Evolutionary conservation across 139 green algal genomes (phyloP).

Genomic region (Tetraselmis striata): DNA sequence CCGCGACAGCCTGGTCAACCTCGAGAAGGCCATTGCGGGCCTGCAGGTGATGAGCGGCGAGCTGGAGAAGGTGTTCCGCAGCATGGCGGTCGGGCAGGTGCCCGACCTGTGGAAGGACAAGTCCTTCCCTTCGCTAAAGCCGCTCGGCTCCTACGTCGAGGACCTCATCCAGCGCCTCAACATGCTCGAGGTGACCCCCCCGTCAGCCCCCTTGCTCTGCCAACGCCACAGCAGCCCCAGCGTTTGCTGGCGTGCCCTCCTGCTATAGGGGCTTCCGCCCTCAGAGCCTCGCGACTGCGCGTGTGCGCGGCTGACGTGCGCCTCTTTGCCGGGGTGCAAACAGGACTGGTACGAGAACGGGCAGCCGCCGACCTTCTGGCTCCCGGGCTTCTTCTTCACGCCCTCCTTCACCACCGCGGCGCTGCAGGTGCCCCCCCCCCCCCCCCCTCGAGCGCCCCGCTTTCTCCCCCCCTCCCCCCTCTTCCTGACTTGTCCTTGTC

Average conservation of each 20-base stretch:
- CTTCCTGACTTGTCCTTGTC: constrained; percentile 17
- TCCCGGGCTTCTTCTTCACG: constrained; percentile 83
- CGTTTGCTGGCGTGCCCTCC: too few species aligned
- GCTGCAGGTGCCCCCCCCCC: constrained; percentile 24
- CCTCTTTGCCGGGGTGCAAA: too few species aligned
- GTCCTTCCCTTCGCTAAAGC: constrained; percentile 72
- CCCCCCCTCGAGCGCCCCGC: too few species aligned
- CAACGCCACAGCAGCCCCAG: too few species aligned
- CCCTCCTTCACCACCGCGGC: constrained; percentile 33
- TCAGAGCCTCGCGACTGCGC: too few species aligned
- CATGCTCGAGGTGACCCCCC: constrained; percentile 15
- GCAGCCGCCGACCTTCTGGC: constrained; percentile 61
- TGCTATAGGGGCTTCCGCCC: too few species aligned
- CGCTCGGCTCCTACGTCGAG: constrained; percentile 62
- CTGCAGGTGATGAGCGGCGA: constrained; percentile 71
- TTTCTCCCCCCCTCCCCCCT: too few species aligned
- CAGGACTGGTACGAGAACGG: constrained; percentile 60
- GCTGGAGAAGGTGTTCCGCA: constrained; percentile 58
- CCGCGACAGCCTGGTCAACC: constrained; percentile 44
- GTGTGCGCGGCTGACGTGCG: too few species aligned
- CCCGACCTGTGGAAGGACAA: constrained; percentile 62
- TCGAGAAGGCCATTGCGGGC: constrained; percentile 70
- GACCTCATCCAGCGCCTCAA: constrained; percentile 42
- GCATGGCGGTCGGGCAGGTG: constrained; percentile 56
- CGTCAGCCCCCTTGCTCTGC: too few species aligned